A percentile compares a stretch with the other conserved stretches of the same genome.
phyloP scores from a whole-genome alignment of 208 protist genomes.

The Leishmania martiniquensis region DNA sequence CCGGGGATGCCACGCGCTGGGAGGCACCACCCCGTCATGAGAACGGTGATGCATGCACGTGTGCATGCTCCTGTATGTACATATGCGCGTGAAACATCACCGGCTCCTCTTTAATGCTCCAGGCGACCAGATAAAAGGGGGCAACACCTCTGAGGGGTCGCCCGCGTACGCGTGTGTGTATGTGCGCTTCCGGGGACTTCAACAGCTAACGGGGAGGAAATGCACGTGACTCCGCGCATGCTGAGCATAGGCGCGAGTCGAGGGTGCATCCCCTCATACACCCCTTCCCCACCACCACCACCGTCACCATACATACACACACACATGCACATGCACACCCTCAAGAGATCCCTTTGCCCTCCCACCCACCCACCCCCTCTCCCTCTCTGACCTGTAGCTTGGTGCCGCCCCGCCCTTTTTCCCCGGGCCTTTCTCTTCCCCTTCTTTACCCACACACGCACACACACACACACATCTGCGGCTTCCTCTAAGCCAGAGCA shows the following conservation, averaged over 20 bases:
- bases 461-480: not conserved
- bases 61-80: too few species aligned
- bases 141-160: not conserved
- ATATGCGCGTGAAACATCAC: too few species aligned
- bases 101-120: too few species aligned
- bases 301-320: not conserved
- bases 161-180: too few species aligned
- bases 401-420: too few species aligned
- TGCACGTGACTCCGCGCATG: not conserved
- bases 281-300: not conserved
- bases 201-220: not conserved
- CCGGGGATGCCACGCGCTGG: not conserved
- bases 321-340: not conserved
- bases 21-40: too few species aligned
- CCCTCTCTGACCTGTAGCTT: too few species aligned
- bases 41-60: too few species aligned
- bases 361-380: too few species aligned
- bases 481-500: not conserved
- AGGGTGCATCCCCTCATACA: not conserved
- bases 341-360: too few species aligned
- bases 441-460: not conserved
- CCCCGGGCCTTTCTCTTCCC: too few species aligned
- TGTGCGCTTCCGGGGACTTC: not conserved
- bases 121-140: not conserved
- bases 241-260: not conserved